phyloP scores from a whole-genome alignment of 257 asterid species.

The Ilex asprella region DNA sequence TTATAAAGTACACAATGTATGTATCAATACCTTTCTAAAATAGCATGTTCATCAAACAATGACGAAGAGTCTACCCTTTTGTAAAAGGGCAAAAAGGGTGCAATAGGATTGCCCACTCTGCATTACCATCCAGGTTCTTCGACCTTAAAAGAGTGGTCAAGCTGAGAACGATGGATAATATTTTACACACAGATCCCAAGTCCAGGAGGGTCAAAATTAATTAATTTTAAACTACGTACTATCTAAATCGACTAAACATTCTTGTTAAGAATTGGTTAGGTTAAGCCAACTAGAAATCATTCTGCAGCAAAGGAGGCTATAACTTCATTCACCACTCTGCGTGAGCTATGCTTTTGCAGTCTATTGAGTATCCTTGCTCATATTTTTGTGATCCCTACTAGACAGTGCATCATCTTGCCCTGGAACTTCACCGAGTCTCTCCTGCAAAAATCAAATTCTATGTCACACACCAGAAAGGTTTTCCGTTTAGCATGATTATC shows the following conservation, averaged over 20 bases:
- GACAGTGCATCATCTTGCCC: conserved; percentile 56
- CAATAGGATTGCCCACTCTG: no score
- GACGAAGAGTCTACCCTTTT: no score
- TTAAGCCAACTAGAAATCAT: conserved; percentile 31
- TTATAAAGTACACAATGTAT: no score
- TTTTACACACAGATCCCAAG: conserved; percentile 8
- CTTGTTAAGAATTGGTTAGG: conserved; percentile 40
- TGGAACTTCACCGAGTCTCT: conserved; percentile 60
- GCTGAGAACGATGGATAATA: neutral
- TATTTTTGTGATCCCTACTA: conserved; percentile 41
- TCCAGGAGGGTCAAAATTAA: conserved; percentile 33
- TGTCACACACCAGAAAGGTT: neutral
- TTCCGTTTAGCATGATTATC: no score
- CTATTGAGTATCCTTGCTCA: conserved; percentile 24
- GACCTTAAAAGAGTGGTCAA: conserved; percentile 14
- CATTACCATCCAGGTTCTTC: neutral
- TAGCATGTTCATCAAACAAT: no score
- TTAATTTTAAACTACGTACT: conserved; percentile 42
- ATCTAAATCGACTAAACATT: conserved; percentile 18
- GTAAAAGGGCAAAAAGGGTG: no score
- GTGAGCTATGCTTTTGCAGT: neutral
- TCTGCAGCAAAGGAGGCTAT: conserved; percentile 16
- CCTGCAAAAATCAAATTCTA: conserved; percentile 30
- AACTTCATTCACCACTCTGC: conserved; percentile 30
- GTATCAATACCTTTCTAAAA: no score